phyloP scores from a whole-genome alignment of 306 rosid species.

The Canavalia gladiata region DNA sequence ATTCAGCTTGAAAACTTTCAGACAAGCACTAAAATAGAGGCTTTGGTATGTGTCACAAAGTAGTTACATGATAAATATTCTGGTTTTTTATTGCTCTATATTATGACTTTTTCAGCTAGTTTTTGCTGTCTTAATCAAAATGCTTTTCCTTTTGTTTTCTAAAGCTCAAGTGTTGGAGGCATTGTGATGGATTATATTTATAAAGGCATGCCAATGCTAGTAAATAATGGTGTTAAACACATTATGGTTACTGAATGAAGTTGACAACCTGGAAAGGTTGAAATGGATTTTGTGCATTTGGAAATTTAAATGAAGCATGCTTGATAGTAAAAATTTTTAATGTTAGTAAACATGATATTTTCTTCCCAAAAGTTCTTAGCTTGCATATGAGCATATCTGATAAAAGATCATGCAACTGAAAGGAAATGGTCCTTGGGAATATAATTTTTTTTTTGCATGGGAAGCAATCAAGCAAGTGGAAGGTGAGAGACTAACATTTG shows the following conservation, averaged over 20 bases:
- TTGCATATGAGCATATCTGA: not conserved
- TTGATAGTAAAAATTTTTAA: not conserved
- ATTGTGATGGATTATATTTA: not conserved
- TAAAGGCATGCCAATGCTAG: not conserved
- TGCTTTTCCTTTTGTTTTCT: slow-evolving; percentile 10
- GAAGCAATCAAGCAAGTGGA: not conserved
- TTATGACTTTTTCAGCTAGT: slow-evolving; percentile 11
- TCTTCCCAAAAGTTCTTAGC: not conserved
- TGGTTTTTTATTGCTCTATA: not conserved
- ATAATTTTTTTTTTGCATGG: not conserved
- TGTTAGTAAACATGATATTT: not conserved
- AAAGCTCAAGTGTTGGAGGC: not conserved
- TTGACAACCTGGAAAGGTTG: slow-evolving; percentile 1
- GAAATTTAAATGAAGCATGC: not conserved
- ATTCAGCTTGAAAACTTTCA: slow-evolving; percentile 81
- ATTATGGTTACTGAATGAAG: not conserved
- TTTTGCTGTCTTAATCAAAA: not conserved
- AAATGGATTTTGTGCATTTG: not conserved
- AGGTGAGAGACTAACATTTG: not conserved
- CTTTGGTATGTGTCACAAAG: slow-evolving; percentile 74
- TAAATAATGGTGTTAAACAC: not conserved
- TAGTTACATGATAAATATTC: not conserved
- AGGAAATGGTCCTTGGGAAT: not conserved
- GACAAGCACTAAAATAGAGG: slow-evolving; percentile 98
- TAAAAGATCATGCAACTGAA: not conserved